Evolutionary conservation across 768 basidiomycete genomes (phyloP), one percentile per base, ranked within the genome.

Genomic region (Serendipita sp.): DNA sequence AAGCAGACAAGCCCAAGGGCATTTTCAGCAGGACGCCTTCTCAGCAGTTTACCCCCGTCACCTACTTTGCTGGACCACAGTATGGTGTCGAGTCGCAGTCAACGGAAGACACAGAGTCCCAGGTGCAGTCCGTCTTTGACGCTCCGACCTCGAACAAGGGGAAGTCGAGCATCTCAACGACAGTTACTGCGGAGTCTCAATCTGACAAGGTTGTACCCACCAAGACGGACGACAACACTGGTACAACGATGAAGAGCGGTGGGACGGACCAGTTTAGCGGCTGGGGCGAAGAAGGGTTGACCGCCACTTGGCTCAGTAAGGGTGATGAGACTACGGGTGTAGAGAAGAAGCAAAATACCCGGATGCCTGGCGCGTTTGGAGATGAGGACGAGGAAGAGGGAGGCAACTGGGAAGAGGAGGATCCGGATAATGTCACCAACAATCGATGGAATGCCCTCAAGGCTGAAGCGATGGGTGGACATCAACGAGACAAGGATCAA

Each of bases 151-250:
- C 24, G 3, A 48, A 48, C 9, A 58, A 28, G 53, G 9, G 9
- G 22, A 58, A 58, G 53, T 9, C 53, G 53, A 58, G 53, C 30
- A 58, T 5, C 11, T 58, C 53, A 24, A 58, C 53, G 53, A 24
- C 11, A 7, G 24, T 24, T 4, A 58, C 53, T 3, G 22, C 7
- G 53, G n/a, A n/a, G 45, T 48, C 45, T n/a, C 45, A 48, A 20
- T 4, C 9, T 58, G 22, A 20, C 31, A 26, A 58, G 17, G 53
- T 24, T 9, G 22, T 17, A 7, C 31, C 17, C n/a, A 28, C 11
- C 9, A 31, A 26, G 17, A 58, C 9, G 53, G 53, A 58, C 9
- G 20, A 28, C 9, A 28, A 48, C 9, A 20, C 45, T 20, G 26
- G 45, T 3, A 28, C 20, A 28, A 28, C 45, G 20, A 48, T 48